Percentiles rank a stretch among this genome's conserved stretches.
phyloP scores from a whole-genome alignment of 2,329 filamentous ascomycete genomes.

The Xylaria sp. region DNA sequence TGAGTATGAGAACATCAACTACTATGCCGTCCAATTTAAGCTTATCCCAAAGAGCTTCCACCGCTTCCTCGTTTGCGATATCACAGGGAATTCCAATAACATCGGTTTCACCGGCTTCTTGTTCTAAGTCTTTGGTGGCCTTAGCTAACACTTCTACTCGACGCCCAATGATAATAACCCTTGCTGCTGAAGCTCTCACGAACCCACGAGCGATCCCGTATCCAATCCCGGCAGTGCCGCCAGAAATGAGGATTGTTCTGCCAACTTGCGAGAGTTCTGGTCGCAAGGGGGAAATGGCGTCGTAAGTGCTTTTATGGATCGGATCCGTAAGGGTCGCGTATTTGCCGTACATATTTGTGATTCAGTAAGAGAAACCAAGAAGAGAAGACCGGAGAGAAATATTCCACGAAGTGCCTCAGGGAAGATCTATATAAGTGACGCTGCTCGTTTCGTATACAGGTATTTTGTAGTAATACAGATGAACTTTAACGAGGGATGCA shows the following conservation, averaged over 20 bases:
- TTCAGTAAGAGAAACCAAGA: neutral
- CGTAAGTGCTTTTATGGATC: constrained; percentile 46
- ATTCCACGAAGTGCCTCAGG: no score
- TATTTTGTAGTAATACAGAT: neutral
- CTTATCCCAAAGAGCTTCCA: constrained; percentile 48
- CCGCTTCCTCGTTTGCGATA: constrained; percentile 39
- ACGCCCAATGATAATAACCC: constrained; percentile 55
- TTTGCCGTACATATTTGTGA: constrained; percentile 6
- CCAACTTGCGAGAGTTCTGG: constrained; percentile 55
- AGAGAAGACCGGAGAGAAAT: neutral
- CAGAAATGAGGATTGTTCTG: constrained; percentile 71
- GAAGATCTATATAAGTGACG: neutral
- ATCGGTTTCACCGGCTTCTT: constrained; percentile 28
- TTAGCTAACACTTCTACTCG: constrained; percentile 48
- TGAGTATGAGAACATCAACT: constrained; percentile 52
- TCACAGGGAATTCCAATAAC: constrained; percentile 42
- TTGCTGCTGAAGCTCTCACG: constrained; percentile 52
- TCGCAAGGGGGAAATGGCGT: constrained; percentile 51
- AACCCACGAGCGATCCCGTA: constrained; percentile 71
- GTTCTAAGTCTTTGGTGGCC: constrained; percentile 43
- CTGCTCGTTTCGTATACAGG: neutral
- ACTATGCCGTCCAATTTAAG: constrained; percentile 37
- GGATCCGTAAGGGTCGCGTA: constrained; percentile 17
- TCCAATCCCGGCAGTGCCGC: constrained; percentile 72
- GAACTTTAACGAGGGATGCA: neutral